Conservation (phyloP, 176 grass and related monocot species). For the Rhipidocladum racemiflorum region DNA sequence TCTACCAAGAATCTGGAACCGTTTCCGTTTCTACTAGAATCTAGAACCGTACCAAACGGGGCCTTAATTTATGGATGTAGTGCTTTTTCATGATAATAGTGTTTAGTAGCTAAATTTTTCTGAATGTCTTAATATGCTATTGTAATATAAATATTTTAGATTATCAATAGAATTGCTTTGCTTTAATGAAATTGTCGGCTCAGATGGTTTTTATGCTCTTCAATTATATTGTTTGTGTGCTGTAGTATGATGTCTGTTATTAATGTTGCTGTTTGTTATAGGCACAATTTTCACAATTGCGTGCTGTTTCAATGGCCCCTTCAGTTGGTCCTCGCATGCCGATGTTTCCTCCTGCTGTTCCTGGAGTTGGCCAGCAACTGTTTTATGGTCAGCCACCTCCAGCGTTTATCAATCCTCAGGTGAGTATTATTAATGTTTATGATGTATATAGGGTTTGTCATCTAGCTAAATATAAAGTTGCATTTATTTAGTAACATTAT, state of each 20-base stretch:
- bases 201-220: background rate
- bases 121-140: background rate
- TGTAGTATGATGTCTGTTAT: background rate
- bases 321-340: slow-evolving; percentile 77
- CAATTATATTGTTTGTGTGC: background rate
- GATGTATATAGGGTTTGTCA: background rate
- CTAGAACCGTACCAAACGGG: no score
- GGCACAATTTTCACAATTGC: slow-evolving; percentile 84
- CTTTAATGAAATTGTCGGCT: background rate
- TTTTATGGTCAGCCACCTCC: slow-evolving; percentile 90
- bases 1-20: no score
- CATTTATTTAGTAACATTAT: background rate
- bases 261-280: slow-evolving; percentile 27
- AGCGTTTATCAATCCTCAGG: slow-evolving; percentile 80
- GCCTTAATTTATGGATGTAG: background rate
- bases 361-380: slow-evolving; percentile 76
- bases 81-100: background rate
- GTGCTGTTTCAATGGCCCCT: slow-evolving; percentile 61
- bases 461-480: background rate
- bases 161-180: background rate
- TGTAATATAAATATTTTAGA: background rate
- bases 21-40: no score
- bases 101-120: background rate
- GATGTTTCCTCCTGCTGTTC: slow-evolving; percentile 74
- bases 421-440: background rate